Conservation (phyloP, 1,284 basidiomycete species). For the Irpex sp. region DNA sequence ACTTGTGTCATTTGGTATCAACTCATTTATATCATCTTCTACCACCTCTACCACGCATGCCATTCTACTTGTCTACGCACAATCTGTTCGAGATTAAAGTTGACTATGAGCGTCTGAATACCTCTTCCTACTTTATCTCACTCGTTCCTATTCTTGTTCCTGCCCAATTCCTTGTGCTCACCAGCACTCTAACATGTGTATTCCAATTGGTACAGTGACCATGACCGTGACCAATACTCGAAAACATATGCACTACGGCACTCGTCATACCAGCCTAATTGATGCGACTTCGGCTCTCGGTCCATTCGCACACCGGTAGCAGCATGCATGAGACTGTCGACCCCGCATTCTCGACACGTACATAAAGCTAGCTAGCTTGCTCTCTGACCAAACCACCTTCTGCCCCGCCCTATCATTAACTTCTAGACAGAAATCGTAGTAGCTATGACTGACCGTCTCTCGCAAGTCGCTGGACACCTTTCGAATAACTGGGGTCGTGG, state of each 20-base stretch:
- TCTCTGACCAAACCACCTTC: background rate
- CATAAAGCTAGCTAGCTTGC: background rate
- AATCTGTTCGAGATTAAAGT: no score
- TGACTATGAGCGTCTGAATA: background rate
- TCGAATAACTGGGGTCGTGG: conserved; percentile 59
- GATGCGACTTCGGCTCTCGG: background rate
- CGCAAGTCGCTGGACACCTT: conserved; percentile 69
- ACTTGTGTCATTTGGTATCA: background rate
- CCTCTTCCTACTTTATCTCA: background rate
- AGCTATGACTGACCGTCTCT: conserved; percentile 61
- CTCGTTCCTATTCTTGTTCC: background rate
- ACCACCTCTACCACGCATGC: no score
- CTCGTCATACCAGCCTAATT: background rate
- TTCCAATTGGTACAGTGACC: background rate
- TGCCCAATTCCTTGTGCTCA: background rate
- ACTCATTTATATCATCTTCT: no score
- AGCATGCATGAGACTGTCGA: background rate
- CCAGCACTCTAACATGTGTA: background rate
- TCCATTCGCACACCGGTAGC: background rate
- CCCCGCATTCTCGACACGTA: background rate
- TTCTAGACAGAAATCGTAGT: background rate
- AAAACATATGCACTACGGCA: background rate
- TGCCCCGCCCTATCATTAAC: background rate
- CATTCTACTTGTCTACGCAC: no score
- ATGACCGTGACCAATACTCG: background rate